Percentiles rank a stretch among this genome's conserved stretches.
These are phyloP conservation scores for Peltaster fructicola DNA, from an alignment of 2,329 filamentous ascomycete genomes.

Conservation along the genomic window DNA sequence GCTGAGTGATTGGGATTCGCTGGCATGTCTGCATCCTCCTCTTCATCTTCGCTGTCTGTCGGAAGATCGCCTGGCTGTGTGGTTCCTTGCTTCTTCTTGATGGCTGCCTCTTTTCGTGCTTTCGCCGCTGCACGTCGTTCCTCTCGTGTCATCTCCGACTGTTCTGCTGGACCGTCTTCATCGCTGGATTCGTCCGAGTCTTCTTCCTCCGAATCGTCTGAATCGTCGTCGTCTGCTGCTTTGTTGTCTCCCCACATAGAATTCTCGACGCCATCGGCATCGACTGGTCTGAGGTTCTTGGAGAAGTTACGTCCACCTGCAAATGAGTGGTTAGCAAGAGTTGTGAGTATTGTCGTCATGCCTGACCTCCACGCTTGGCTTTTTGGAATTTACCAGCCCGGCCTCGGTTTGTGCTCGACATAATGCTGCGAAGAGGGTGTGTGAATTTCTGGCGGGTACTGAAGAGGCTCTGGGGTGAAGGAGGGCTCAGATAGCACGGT, in stretches of 20 bases:
- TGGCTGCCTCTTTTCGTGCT: constrained; percentile 77
- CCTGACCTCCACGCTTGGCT: constrained; percentile 71
- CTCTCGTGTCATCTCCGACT: constrained; percentile 55
- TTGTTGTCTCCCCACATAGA: constrained; percentile 64
- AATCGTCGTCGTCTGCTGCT: constrained; percentile 34
- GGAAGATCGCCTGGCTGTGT: constrained; percentile 78
- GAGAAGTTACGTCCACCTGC: constrained; percentile 91
- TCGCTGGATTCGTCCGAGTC: constrained; percentile 27
- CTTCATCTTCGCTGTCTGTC: constrained; percentile 42
- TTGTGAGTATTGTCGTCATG: constrained; percentile 4
- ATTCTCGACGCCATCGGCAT: constrained; percentile 73
- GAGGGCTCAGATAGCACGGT: background rate
- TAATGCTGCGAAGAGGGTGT: too few species aligned
- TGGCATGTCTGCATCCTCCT: constrained; percentile 47
- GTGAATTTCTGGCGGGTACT: too few species aligned
- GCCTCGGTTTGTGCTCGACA: constrained; percentile 41
- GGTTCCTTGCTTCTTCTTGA: constrained; percentile 51
- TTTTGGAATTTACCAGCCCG: constrained; percentile 91
- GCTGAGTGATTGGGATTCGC: constrained; percentile 77
- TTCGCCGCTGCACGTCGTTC: constrained; percentile 77
- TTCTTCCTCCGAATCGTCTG: constrained; percentile 29
- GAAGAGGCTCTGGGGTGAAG: background rate
- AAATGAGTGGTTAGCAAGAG: constrained; percentile 9
- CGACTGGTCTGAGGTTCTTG: constrained; percentile 70
- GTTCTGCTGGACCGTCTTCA: constrained; percentile 24